A percentile compares a stretch with the other conserved stretches of the same genome.
Evolutionary conservation across 2,329 filamentous ascomycete genomes (phyloP).

Genomic region (Penicillium brevicompactum): DNA sequence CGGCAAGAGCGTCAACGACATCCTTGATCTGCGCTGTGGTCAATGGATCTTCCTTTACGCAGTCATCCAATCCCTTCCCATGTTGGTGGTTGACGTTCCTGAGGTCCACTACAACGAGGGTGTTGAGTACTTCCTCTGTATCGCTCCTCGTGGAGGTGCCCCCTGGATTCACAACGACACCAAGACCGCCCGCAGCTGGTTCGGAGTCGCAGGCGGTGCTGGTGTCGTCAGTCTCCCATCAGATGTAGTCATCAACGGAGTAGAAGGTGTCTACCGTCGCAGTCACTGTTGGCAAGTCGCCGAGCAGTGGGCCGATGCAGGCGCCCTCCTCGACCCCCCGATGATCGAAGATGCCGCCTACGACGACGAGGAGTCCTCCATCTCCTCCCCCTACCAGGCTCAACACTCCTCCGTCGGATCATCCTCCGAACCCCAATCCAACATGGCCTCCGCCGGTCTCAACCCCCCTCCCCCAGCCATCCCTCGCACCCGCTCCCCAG

Average conservation of each 20-base stretch:
- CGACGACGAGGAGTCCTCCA: slow-evolving; percentile 40
- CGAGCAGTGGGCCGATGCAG: slow-evolving; percentile 59
- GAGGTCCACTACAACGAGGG: slow-evolving; percentile 47
- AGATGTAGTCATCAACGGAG: slow-evolving; percentile 66
- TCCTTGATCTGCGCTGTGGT: slow-evolving; percentile 50
- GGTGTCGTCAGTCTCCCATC: slow-evolving; percentile 64
- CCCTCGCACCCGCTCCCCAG: slow-evolving; percentile 37
- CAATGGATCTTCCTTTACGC: slow-evolving; percentile 57
- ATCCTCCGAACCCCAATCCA: slow-evolving; percentile 37
- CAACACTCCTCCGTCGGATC: slow-evolving; percentile 42
- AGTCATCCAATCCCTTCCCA: slow-evolving; percentile 52
- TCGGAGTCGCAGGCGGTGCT: slow-evolving; percentile 62
- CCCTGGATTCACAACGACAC: slow-evolving; percentile 52
- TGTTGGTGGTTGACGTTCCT: slow-evolving; percentile 53
- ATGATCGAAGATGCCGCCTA: slow-evolving; percentile 36
- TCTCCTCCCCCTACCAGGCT: slow-evolving; percentile 41
- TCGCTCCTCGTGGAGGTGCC: slow-evolving; percentile 50
- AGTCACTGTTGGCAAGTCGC: slow-evolving; percentile 71
- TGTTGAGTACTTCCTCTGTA: slow-evolving; percentile 54
- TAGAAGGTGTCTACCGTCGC: slow-evolving; percentile 68
- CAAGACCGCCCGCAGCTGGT: slow-evolving; percentile 50
- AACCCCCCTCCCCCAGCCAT: slow-evolving; percentile 40
- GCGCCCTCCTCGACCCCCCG: slow-evolving; percentile 35
- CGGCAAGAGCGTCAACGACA: slow-evolving; percentile 48
- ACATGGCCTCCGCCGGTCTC: slow-evolving; percentile 35